Percentiles rank a stretch among this genome's conserved stretches.
Conservation (phyloP, 2,329 filamentous ascomycete genomes). For the Colletotrichum navitas region DNA sequence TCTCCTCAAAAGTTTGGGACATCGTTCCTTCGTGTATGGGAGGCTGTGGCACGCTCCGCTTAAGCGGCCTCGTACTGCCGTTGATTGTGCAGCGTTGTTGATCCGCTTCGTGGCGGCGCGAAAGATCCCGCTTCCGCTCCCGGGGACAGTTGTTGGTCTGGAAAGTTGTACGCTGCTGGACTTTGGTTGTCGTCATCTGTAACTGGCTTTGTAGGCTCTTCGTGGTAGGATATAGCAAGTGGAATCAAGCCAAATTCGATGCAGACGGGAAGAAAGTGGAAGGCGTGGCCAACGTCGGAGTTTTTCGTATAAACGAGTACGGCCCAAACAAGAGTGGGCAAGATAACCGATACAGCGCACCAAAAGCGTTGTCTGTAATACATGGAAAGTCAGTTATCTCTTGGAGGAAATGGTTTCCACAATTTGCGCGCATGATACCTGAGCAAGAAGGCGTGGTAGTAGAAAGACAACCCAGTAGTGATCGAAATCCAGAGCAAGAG, state of each 20-base stretch:
- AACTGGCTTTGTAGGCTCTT: neutral
- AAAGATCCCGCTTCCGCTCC: neutral
- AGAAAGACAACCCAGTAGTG: neutral
- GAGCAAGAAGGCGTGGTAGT: neutral
- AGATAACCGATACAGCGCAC: neutral
- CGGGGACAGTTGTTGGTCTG: neutral
- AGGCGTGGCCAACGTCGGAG: neutral
- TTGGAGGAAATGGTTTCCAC: neutral
- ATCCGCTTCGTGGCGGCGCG: neutral
- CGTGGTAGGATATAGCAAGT: neutral
- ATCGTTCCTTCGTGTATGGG: neutral
- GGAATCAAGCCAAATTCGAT: neutral
- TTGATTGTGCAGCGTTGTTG: neutral
- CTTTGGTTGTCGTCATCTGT: neutral
- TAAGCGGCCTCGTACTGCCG: too few species aligned
- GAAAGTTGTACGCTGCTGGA: neutral
- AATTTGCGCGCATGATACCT: neutral
- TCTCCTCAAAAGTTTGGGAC: neutral
- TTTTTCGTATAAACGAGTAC: neutral
- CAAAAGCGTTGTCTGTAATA: neutral
- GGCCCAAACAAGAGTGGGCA: neutral
- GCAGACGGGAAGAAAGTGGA: neutral
- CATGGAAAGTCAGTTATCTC: neutral
- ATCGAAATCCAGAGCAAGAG: neutral
- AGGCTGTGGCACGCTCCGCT: neutral